Evolutionary conservation across 257 asterid genomes (phyloP).

Genomic region (Forsythia suspensa): DNA sequence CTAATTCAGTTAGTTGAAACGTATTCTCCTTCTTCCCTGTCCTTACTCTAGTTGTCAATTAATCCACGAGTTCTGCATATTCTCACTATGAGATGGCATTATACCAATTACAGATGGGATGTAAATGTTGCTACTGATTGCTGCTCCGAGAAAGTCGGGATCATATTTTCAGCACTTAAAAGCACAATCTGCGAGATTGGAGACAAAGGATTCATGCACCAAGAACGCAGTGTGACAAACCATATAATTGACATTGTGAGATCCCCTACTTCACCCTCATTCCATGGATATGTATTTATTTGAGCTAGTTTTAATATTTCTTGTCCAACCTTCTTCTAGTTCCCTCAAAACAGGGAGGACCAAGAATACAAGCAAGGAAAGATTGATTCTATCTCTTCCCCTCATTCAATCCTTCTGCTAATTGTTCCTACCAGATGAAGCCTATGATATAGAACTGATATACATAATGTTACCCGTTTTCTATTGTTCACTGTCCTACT

Average conservation of each 20-base stretch:
- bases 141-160: constrained; percentile 61
- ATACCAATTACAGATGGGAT: constrained; percentile 66
- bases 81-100: constrained; percentile 13
- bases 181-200: constrained; percentile 65
- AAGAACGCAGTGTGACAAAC: constrained; percentile 53
- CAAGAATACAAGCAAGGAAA: background rate
- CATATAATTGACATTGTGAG: constrained; percentile 77
- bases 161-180: constrained; percentile 69
- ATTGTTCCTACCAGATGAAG: background rate
- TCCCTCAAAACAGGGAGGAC: background rate
- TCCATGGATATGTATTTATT: background rate
- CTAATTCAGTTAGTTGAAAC: constrained; percentile 65
- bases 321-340: too few relatives aligned
- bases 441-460: background rate
- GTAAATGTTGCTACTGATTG: constrained; percentile 47
- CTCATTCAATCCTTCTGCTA: background rate
- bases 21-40: constrained; percentile 31
- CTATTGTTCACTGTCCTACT: background rate
- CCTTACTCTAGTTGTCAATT: constrained; percentile 1
- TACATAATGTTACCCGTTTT: background rate
- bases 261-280: constrained; percentile 16
- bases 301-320: too few relatives aligned
- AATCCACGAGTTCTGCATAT: background rate
- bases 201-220: constrained; percentile 50
- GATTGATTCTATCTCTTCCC: background rate